Conservation (phyloP, 257 asterid species). For the Avicennia marina region DNA sequence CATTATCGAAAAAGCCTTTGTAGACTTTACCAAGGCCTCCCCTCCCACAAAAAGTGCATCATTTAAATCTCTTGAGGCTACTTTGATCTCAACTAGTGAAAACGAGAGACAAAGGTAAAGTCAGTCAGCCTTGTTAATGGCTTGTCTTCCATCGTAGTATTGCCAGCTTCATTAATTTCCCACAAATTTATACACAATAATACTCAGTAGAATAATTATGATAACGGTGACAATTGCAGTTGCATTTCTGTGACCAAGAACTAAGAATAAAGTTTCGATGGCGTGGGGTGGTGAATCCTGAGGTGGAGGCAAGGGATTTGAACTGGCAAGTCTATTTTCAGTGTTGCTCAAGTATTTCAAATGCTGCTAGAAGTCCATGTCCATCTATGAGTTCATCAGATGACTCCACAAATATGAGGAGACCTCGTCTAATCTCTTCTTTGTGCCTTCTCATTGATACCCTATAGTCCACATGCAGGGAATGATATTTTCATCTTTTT, state of each 20-base stretch:
- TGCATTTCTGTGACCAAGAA: conserved; percentile 23
- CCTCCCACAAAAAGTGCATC: conserved; percentile 33
- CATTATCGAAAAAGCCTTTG: conserved; percentile 35
- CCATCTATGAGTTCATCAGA: conserved; percentile 13
- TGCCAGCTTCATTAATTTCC: conserved; percentile 21
- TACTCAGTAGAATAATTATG: conserved; percentile 24
- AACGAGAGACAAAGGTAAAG: conserved; percentile 33
- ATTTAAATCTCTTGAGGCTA: conserved; percentile 34
- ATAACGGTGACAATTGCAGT: conserved; percentile 20
- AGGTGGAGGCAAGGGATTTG: conserved; percentile 23
- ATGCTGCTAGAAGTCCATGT: conserved; percentile 34
- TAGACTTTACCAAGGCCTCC: conserved; percentile 55
- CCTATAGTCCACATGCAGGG: conserved; percentile 34
- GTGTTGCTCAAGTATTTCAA: conserved; percentile 55
- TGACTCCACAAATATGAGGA: conserved; percentile 35
- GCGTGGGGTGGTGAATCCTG: conserved; percentile 9
- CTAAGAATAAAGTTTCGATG: not conserved
- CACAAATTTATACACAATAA: conserved; percentile 22
- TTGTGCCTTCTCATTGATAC: conserved; percentile 38
- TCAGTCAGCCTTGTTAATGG: conserved; percentile 26
- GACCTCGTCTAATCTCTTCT: conserved; percentile 29
- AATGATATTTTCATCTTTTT: conserved; percentile 23
- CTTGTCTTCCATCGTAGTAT: conserved; percentile 18
- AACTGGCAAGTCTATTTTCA: conserved; percentile 46
- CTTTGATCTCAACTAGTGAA: conserved; percentile 34